Evolutionary conservation across 768 basidiomycete species (phyloP).

Genomic region (Termitomyces sp.): DNA sequence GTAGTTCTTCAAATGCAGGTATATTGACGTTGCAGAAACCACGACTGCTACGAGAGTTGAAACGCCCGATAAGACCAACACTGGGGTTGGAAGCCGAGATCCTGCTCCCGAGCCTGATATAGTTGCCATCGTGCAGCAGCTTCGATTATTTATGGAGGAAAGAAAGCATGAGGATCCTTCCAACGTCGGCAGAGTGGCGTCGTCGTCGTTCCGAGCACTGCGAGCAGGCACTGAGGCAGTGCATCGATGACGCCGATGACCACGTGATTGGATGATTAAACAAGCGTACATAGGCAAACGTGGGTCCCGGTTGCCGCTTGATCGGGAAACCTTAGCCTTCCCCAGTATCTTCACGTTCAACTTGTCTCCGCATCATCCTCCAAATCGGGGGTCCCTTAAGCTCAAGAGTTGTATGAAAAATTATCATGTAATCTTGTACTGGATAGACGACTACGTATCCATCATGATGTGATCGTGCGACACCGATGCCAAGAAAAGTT

Average conservation of each 20-base stretch:
- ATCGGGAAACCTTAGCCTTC: too few relatives aligned
- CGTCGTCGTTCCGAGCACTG: conserved; percentile 34
- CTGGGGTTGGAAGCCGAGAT: conserved; percentile 50
- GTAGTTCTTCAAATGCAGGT: conserved; percentile 83
- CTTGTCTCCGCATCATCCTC: too few relatives aligned
- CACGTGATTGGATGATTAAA: background rate
- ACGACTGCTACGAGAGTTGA: conserved; percentile 67
- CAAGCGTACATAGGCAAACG: too few relatives aligned
- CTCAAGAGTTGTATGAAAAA: background rate
- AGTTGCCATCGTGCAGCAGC: conserved; percentile 7
- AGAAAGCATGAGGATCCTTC: background rate
- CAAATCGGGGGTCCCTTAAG: background rate
- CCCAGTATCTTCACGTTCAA: too few relatives aligned
- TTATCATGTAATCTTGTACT: background rate
- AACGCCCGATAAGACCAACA: conserved; percentile 61
- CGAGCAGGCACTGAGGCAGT: conserved; percentile 25
- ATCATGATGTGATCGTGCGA: background rate
- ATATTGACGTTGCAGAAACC: conserved; percentile 72
- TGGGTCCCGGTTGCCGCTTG: too few relatives aligned
- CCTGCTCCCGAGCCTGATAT: conserved; percentile 45
- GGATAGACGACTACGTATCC: background rate
- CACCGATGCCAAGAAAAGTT: background rate
- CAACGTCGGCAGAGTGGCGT: background rate
- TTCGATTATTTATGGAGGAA: background rate
- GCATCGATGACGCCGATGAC: background rate